Percentiles rank a stretch among this genome's conserved stretches.
These are phyloP conservation scores for Fomitiporia mediterranea DNA, from an alignment of 1,284 basidiomycete species.

Conservation along the genomic window DNA sequence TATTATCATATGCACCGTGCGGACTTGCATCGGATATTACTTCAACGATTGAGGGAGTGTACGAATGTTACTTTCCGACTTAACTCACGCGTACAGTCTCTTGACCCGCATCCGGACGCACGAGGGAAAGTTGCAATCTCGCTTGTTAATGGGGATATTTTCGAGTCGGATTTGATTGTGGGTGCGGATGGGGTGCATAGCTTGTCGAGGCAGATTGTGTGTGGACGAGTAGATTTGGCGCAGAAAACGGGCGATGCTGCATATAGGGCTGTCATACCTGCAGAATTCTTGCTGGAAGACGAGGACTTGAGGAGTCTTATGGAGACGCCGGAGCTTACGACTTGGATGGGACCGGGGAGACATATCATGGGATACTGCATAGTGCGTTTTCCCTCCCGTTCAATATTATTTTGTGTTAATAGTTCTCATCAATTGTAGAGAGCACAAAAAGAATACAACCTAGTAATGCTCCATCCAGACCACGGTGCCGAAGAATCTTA, in stretches of 20 bases:
- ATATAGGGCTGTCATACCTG: constrained; percentile 34
- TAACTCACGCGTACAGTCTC: constrained; percentile 34
- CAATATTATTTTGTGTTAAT: background rate
- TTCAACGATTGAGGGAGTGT: constrained; percentile 37
- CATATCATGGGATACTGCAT: constrained; percentile 44
- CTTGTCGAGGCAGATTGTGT: constrained; percentile 38
- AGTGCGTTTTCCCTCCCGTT: constrained; percentile 21
- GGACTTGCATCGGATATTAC: constrained; percentile 45
- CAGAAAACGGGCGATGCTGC: constrained; percentile 38
- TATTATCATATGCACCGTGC: constrained; percentile 54
- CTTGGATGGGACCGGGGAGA: constrained; percentile 44
- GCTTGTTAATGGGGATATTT: constrained; percentile 38
- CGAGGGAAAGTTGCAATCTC: constrained; percentile 28
- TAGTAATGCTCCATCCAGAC: constrained; percentile 41
- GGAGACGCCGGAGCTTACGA: constrained; percentile 34
- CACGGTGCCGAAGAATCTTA: constrained; percentile 12
- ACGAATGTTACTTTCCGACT: constrained; percentile 36
- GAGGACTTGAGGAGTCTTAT: constrained; percentile 34
- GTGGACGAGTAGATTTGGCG: constrained; percentile 36
- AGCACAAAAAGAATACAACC: constrained; percentile 37
- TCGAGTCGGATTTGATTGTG: constrained; percentile 44
- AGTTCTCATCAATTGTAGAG: constrained; percentile 26
- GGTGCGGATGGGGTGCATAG: constrained; percentile 54
- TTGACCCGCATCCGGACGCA: constrained; percentile 33
- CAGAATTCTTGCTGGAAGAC: constrained; percentile 30